Conservation (phyloP, 2,329 filamentous ascomycete species). For the Akanthomyces muscarius region DNA sequence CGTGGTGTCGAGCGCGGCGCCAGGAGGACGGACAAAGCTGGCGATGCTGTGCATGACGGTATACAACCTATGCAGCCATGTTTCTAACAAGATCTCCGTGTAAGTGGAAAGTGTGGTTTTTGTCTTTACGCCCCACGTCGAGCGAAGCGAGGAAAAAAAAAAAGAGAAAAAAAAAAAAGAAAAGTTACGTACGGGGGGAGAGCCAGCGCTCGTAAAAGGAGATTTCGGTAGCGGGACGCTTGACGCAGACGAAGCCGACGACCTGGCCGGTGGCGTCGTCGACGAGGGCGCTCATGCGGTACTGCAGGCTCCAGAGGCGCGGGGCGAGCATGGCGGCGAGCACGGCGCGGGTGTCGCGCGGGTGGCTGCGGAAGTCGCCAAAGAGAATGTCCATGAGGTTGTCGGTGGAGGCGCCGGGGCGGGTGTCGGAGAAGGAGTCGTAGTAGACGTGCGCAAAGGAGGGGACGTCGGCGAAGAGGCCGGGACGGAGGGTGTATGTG, state of each 20-base stretch:
- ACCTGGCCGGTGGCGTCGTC: slow-evolving; percentile 20
- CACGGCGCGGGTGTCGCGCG: slow-evolving; percentile 19
- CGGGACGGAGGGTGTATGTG: slow-evolving; percentile 30
- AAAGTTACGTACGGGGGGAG: slow-evolving; percentile 20
- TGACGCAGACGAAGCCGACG: slow-evolving; percentile 34
- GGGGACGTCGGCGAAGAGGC: slow-evolving; percentile 28
- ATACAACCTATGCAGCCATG: slow-evolving; percentile 28
- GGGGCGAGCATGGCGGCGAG: slow-evolving; percentile 27
- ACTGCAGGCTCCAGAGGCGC: slow-evolving; percentile 33
- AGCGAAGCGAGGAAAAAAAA: slow-evolving; percentile 5
- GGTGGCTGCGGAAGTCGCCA: neutral
- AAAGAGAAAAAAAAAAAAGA: slow-evolving; percentile 9
- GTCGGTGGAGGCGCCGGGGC: slow-evolving; percentile 21
- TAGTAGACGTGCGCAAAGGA: slow-evolving; percentile 27
- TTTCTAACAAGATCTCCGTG: neutral
- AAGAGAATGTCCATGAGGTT: slow-evolving; percentile 31
- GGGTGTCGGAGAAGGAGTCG: slow-evolving; percentile 24
- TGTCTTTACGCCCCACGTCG: neutral
- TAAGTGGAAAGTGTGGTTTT: neutral
- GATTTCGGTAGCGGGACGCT: slow-evolving; percentile 26
- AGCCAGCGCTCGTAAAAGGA: slow-evolving; percentile 30
- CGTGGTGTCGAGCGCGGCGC: slow-evolving; percentile 22
- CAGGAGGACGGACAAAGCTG: slow-evolving; percentile 26
- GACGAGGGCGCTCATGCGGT: slow-evolving; percentile 27
- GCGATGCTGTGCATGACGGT: slow-evolving; percentile 25